Evolutionary conservation across 139 green algal genomes (phyloP).

Genomic region (Trebouxia sp.): DNA sequence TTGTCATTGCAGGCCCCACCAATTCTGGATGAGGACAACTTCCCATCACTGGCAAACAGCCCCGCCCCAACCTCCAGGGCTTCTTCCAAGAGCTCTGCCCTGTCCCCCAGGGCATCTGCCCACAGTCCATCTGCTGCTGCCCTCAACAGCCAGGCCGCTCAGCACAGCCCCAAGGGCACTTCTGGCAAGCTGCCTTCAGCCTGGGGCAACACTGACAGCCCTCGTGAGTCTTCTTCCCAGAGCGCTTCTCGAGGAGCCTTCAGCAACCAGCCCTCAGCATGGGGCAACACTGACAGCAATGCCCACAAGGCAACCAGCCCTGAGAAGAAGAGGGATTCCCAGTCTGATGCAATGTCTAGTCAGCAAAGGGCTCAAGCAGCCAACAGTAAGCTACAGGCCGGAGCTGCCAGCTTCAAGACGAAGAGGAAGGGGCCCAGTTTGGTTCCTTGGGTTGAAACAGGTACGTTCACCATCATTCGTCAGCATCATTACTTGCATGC

Average conservation of each 20-base stretch:
- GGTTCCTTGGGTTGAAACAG: conserved; percentile 31
- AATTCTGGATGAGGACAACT: conserved; percentile 45
- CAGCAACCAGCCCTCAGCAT: not conserved
- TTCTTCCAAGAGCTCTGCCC: not conserved
- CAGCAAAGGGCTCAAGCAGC: conserved; percentile 15
- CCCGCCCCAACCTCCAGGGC: not conserved
- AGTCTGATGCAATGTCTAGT: not conserved
- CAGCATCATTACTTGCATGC: too few species aligned
- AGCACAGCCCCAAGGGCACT: not conserved
- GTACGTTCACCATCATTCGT: not conserved
- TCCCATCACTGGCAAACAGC: conserved; percentile 37
- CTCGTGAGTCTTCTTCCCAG: too few species aligned
- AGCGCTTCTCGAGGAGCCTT: too few species aligned
- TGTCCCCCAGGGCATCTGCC: not conserved
- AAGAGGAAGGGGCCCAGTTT: not conserved
- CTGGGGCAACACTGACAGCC: conserved; percentile 12
- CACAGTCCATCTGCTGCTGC: too few species aligned
- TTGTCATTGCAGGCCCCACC: not conserved
- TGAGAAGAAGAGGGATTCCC: not conserved
- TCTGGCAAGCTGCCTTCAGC: not conserved
- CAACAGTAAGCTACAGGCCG: conserved; percentile 11
- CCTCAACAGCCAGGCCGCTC: too few species aligned
- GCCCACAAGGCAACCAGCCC: not conserved
- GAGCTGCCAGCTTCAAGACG: conserved; percentile 2
- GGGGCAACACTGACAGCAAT: not conserved